Base-by-base conservation (phyloP, 106 monocot species). In the Dendrobium huoshanense region DNA sequence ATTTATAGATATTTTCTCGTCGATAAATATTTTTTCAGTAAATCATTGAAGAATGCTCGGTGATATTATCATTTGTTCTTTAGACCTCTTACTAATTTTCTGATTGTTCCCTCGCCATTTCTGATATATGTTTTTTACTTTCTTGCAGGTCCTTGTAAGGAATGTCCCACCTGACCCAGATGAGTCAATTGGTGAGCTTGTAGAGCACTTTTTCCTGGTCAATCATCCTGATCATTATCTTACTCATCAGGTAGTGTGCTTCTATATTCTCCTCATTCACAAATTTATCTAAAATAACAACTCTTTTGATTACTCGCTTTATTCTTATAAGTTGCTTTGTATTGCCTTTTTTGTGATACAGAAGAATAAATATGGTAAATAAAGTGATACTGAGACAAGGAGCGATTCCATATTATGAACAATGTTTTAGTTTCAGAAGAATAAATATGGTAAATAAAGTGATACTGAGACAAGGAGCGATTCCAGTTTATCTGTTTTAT, bases 171-270 rank as follows among this genome's bases (percentile, higher is more conserved):
- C 94, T 75, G 96, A 96, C 77, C 91, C 96, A 73, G 96, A 96
- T 87, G 96, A 96, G 81, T 92, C 96, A 40, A 78, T 90, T 42
- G 90, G 88, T 73, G 96, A 96, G 87, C 94, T 90, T 80, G 92
- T 94, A 55, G 96, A 96, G 73, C 96, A 96, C 85, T 96, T 96
- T 86, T 96, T 96, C 72, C 94, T 93, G 48, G 96, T 96, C 80
- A 96, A 96, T 84, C 96, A 96, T 88, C 93, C 88, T 40, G 92
- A 94, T 82, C 81, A 96, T 68, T 96, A 88, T 84, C 85, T 96
- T 73, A 94, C 90, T 33, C 96, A 96, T 19, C 18, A 58, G 16
- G 16, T 17, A 58, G 17, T 58, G n/a, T 58, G 58, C 58, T 19
- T 58, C 58, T n/a, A 58, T 58, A 58, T 58, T 58, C 10, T 4